phyloP scores from a whole-genome alignment of 2,329 filamentous ascomycete species.

The Fusarium sulawesiense region DNA sequence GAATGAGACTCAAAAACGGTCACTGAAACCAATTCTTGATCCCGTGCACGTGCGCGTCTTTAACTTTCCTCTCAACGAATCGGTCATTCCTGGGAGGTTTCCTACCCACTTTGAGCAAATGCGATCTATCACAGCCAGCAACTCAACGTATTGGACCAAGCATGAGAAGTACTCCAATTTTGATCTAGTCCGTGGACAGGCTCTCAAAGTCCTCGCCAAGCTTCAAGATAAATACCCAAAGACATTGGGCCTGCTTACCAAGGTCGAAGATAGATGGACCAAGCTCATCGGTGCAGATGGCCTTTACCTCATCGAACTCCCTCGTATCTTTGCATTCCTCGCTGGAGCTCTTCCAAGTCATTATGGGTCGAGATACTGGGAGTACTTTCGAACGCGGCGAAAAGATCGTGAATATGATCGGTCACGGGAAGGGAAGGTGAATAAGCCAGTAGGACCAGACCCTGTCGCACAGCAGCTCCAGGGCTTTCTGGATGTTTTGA shows the following conservation, averaged over 20 bases:
- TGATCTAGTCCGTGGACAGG: not conserved
- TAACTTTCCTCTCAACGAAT: not conserved
- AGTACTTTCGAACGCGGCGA: accelerated
- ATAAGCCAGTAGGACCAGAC: not conserved
- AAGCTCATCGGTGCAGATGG: not conserved
- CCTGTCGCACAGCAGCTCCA: not conserved
- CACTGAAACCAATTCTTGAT: not conserved
- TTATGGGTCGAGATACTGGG: no score
- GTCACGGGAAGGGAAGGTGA: not conserved
- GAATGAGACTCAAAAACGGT: accelerated
- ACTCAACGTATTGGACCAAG: not conserved
- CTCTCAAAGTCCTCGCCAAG: accelerated
- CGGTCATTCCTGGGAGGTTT: not conserved
- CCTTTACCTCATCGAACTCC: no score
- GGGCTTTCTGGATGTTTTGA: not conserved
- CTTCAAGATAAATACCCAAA: not conserved
- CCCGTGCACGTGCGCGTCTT: constrained; percentile 1
- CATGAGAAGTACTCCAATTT: not conserved
- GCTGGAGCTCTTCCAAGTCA: not conserved
- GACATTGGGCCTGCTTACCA: not conserved
- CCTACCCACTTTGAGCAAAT: not conserved
- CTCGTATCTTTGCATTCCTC: not conserved
- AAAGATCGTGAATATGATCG: no score
- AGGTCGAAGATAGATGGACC: not conserved
- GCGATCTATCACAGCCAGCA: not conserved